Percentiles rank a stretch among this genome's conserved stretches.
Evolutionary conservation across 139 green algal genomes (phyloP).

Genomic region (Chlorella vulgaris): DNA sequence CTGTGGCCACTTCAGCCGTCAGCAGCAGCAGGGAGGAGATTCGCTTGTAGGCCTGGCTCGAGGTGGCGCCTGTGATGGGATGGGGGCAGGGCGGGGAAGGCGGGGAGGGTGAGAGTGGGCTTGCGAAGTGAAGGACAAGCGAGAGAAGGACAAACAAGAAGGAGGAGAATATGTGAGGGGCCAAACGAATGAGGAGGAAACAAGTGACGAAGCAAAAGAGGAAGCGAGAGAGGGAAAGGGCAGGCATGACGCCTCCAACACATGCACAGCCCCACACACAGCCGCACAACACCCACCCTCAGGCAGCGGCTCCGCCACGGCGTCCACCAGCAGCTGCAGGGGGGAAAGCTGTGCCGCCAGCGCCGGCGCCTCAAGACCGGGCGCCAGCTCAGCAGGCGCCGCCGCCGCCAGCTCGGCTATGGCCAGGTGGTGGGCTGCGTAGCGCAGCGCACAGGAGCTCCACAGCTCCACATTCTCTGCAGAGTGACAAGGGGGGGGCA

Average conservation of each 20-base stretch:
- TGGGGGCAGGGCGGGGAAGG: neutral
- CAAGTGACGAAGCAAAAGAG: too few relatives aligned
- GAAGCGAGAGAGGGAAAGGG: too few relatives aligned
- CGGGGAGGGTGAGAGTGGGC: neutral
- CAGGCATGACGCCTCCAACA: too few relatives aligned
- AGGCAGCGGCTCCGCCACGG: constrained; percentile 29
- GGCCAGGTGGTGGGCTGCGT: constrained; percentile 43
- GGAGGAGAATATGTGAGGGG: too few relatives aligned
- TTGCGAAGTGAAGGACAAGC: neutral
- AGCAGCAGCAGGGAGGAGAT: constrained; percentile 10
- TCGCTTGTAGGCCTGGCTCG: constrained; percentile 17
- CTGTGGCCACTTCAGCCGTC: constrained; percentile 6
- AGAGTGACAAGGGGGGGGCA: neutral
- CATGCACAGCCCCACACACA: too few relatives aligned
- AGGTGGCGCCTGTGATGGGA: constrained; percentile 4
- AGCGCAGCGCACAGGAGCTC: constrained; percentile 43
- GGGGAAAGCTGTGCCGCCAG: too few relatives aligned
- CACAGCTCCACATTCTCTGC: constrained; percentile 21
- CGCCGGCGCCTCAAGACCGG: neutral
- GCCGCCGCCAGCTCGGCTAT: neutral
- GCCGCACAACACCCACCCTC: constrained; percentile 19
- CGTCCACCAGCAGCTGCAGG: constrained; percentile 44
- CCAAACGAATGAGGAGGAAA: too few relatives aligned
- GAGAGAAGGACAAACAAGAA: too few relatives aligned
- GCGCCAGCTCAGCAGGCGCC: neutral